A percentile compares a stretch with the other conserved stretches of the same genome.
Conservation (phyloP, 352 stramenopile species). For the Phytophthora meadii region DNA sequence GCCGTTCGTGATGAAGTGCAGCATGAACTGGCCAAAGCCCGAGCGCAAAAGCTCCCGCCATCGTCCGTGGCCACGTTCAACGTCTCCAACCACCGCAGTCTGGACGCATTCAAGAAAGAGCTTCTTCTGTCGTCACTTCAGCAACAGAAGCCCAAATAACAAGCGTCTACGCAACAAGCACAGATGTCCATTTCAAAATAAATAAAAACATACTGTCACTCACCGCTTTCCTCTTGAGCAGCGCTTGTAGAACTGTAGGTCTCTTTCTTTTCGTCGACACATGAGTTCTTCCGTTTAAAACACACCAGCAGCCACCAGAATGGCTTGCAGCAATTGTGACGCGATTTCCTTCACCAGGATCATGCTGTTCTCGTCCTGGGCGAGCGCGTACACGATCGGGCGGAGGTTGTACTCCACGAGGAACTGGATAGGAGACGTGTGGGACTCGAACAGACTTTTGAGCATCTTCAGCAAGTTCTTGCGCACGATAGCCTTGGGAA, state of each 20-base stretch:
- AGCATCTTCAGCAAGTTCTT: conserved; percentile 94
- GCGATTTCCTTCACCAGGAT: conserved; percentile 92
- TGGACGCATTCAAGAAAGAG: conserved; percentile 79
- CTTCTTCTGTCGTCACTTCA: conserved; percentile 57
- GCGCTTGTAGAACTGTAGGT: conserved; percentile 12
- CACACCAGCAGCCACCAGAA: conserved; percentile 74
- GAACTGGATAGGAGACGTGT: conserved; percentile 87
- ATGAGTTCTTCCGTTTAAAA: conserved; percentile 36
- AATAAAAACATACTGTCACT: conserved; percentile 39
- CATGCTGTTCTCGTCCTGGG: conserved; percentile 90
- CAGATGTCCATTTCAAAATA: conserved; percentile 41
- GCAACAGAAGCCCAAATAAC: conserved; percentile 42
- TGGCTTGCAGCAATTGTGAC: conserved; percentile 84
- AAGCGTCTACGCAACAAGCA: conserved; percentile 22
- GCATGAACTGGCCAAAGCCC: conserved; percentile 62
- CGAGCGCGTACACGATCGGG: conserved; percentile 75
- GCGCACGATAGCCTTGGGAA: conserved; percentile 89
- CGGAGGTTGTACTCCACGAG: conserved; percentile 91
- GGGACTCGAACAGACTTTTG: conserved; percentile 89
- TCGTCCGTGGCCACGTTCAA: conserved; percentile 46
- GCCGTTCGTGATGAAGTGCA: conserved; percentile 69
- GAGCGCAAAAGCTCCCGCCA: conserved; percentile 38
- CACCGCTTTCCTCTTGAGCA: conserved; percentile 29
- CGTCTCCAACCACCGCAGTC: conserved; percentile 61
- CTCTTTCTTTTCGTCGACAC: background rate